Percentiles rank a stretch among this genome's conserved stretches.
Conservation (phyloP, 495 filamentous ascomycete species). For the Talaromyces nanjingensis region DNA sequence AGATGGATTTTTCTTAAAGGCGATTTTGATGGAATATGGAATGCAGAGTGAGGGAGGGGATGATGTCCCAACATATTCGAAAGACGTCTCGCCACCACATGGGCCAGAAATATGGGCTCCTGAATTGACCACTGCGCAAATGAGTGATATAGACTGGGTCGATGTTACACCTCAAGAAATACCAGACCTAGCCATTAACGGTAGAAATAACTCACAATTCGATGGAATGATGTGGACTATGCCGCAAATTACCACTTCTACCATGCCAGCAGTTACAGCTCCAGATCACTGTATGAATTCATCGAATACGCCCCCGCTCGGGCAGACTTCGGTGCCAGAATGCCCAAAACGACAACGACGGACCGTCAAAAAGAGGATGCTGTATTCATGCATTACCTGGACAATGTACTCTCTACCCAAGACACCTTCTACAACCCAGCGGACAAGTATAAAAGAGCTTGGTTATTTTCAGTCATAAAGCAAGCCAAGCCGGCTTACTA, state of each 20-base stretch:
- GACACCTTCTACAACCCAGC: background rate
- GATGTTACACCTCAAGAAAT: background rate
- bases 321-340: background rate
- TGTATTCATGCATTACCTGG: constrained; percentile 15
- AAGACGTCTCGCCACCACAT: background rate
- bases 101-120: background rate
- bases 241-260: background rate
- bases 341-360: background rate
- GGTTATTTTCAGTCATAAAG: constrained; percentile 4
- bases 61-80: too few species aligned
- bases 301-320: background rate
- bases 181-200: background rate
- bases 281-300: background rate
- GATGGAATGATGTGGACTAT: background rate
- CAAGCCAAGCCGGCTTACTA: constrained; percentile 7
- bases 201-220: background rate
- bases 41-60: too few species aligned
- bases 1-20: too few species aligned
- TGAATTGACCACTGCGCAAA: background rate
- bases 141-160: background rate
- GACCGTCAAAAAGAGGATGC: constrained; percentile 8
- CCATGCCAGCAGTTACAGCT: background rate
- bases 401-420: constrained; percentile 10
- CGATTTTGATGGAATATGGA: too few species aligned
- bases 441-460: background rate